Evolutionary conservation across 768 basidiomycete genomes (phyloP), one percentile per base, ranked within the genome.

Genomic region (Clavulina sp.): DNA sequence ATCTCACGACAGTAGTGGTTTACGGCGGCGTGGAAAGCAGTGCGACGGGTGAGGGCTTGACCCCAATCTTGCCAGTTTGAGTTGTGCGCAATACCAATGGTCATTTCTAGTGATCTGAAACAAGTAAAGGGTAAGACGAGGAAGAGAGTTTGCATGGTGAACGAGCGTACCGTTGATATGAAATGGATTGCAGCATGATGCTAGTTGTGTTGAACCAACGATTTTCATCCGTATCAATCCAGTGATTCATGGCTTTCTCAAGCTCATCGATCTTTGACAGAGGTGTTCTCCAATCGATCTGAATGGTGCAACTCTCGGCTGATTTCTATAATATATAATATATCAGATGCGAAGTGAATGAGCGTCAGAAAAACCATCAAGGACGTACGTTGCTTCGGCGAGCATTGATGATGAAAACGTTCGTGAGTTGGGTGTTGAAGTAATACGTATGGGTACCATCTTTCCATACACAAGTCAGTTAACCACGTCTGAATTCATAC

Each of bases 391-490:
- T 82, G 59, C 81, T 83, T 16, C 82, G 76, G 32, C 81, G 77
- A 26, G 76, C 79, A 57, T 85, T 85, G 19, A 74, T 76, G 56
- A 86, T 81, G 65, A 85, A 84, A 59, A 80, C 81, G 44, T 62
- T 72, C 62, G 81, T 81, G 9, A 85, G 69, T 56, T 78, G 79
- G 56, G 80, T 81, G 66, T 84, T 84, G 66, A 78, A 84, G 60
- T 84, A 85, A 59, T 84, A 85, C 2, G 80, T 78, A 60, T 84
- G 78, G 1, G 81, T 81, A 19, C 83, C 83, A 59, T 86, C 84
- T n/a, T n/a, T 16, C 16, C 18, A 30, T 33, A 16, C 51, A 16
- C 2, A 44, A 21, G 13, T 19, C 41, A 44, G 40, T 2, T 5
- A 6, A 16, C 9, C 21, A 1, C 23, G 31, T 23, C n/a, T 32